Percentiles rank a stretch among this genome's conserved stretches.
Evolutionary conservation across 75 land plant genomes (phyloP).

Genomic region (Larix kaempferi): DNA sequence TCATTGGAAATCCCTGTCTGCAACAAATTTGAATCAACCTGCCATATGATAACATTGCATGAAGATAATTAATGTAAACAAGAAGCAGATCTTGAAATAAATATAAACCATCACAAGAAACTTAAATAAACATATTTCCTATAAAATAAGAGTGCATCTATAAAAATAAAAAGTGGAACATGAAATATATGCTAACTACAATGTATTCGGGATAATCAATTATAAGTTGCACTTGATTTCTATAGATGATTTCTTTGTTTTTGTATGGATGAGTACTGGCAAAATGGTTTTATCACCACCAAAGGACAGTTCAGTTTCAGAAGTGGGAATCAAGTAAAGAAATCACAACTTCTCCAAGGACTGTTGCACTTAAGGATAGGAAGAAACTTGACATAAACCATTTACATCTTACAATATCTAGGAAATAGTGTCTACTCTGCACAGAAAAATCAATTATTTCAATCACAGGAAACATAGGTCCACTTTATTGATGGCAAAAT

Average conservation of each 20-base stretch:
- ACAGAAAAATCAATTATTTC: not conserved
- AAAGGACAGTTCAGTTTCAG: not conserved
- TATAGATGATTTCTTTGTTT: not conserved
- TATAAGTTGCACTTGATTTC: not conserved
- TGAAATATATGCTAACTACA: not conserved
- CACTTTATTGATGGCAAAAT: not conserved
- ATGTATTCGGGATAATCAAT: not conserved
- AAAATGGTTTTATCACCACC: not conserved
- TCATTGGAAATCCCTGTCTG: not conserved
- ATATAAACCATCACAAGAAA: not conserved
- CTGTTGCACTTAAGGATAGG: not conserved
- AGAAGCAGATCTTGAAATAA: not conserved
- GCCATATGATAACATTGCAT: not conserved
- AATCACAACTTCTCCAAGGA: not conserved
- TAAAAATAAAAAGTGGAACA: not conserved
- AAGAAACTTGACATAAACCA: not conserved
- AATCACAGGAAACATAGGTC: not conserved
- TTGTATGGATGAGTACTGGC: not conserved
- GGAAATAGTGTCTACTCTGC: not conserved
- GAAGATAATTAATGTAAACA: not conserved
- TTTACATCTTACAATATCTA: not conserved
- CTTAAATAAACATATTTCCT: not conserved
- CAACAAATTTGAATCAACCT: not conserved
- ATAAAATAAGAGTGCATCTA: not conserved
- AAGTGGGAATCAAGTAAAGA: constrained; percentile 1